Evolutionary conservation across 2,329 filamentous ascomycete genomes (phyloP), one percentile per base, ranked within the genome.

Genomic region (Orbilia ellipsospora): DNA sequence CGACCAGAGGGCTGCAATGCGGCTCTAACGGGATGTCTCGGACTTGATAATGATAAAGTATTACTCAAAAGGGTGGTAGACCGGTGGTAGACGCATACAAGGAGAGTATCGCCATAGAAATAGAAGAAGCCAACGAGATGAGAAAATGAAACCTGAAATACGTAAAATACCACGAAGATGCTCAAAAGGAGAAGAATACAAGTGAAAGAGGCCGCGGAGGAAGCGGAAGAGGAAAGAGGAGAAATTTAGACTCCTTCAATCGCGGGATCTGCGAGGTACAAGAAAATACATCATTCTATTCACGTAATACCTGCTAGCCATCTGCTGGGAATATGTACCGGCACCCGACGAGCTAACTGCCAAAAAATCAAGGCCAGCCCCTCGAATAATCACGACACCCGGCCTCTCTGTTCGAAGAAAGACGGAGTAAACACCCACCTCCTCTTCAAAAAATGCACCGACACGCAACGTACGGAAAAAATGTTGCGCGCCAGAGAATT

Each of bases 261-360:
- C 44, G 62, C 23, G 28, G 45, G 70, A 74, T 68, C 70, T 68
- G 70, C 70, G 70, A 74, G 63, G 63, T 74, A 74, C 70, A 59
- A 40, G 20, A 52, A 44, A 63, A 52, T 50, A 44, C 60, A 42
- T 60, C 60, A 44, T 60, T 28, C 18, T 23, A 5, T 48, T 60
- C 42, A 55, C 13, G 36, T 64, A 65, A 45, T 72, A 44, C 67
- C 36, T 16, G 52, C 42, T 54, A 10, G 48, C 31, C 31, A 36
- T 36, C 5, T 36, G 31, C 31, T 36, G 6, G 10, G 31, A 10
- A 36, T 7, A 36, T 36, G 31, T 36, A 36, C 31, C 31, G 31
- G 31, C 31, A 23, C 31, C 31, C 31, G 10, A 28, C n/a, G 31
- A 52, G 13, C 18, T 65, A 67, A 45, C 54, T 54, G 51, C 26